Conservation (phyloP, 495 filamentous ascomycete genomes). For the Penicillium cosmopolitanum region DNA sequence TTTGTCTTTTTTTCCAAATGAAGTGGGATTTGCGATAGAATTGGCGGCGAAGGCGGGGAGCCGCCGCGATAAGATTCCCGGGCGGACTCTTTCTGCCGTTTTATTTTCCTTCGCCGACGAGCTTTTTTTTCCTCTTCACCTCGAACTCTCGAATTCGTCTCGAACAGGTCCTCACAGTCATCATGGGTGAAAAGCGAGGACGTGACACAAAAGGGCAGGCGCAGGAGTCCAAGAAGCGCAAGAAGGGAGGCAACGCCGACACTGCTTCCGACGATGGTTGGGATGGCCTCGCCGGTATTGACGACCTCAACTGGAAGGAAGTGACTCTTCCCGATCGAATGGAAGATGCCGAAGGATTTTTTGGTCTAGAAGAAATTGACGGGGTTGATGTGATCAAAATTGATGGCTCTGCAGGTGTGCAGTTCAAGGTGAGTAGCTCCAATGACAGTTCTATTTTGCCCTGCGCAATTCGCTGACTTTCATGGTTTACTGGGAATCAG, state of each 20-base stretch:
- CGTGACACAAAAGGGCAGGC: conserved; percentile 43
- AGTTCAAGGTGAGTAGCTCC: conserved; percentile 49
- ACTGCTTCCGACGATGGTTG: conserved; percentile 24
- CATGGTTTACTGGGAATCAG: conserved; percentile 24
- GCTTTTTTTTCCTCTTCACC: conserved; percentile 14
- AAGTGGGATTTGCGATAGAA: conserved; percentile 29
- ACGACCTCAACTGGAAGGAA: conserved; percentile 79
- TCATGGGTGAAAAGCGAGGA: conserved; percentile 54
- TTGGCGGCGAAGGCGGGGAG: conserved; percentile 28
- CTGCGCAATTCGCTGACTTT: neutral
- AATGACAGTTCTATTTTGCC: conserved; percentile 1
- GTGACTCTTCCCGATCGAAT: conserved; percentile 83
- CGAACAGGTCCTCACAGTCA: conserved; percentile 5
- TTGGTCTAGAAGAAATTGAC: conserved; percentile 89
- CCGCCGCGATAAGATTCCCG: conserved; percentile 40
- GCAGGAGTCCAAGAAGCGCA: conserved; percentile 50
- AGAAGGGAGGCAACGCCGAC: conserved; percentile 45
- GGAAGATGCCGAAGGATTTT: conserved; percentile 93
- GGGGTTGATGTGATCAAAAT: conserved; percentile 76
- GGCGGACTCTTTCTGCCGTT: conserved; percentile 46
- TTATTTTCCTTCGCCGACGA: conserved; percentile 36
- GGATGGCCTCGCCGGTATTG: conserved; percentile 46
- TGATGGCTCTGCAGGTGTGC: conserved; percentile 37
- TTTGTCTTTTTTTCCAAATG: conserved; percentile 1
- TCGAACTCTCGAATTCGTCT: conserved; percentile 6